Conservation (phyloP, 345 rosid species). For the Moringa oleifera region DNA sequence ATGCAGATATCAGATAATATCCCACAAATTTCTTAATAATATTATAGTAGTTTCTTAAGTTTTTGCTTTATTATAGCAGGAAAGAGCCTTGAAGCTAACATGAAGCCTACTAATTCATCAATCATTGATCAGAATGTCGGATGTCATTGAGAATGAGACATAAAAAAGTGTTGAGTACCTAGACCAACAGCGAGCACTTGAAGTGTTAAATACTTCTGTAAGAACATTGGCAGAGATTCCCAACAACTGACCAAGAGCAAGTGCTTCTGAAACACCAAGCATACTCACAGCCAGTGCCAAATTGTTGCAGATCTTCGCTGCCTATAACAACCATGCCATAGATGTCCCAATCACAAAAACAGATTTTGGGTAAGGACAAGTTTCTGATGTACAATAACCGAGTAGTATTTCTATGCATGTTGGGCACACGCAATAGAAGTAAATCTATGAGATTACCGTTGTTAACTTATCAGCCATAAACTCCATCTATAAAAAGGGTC, state of each 20-base stretch:
- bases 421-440: neutral
- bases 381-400: no score
- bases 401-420: neutral
- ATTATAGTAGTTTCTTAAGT: no score
- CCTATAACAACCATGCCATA: conserved; percentile 33
- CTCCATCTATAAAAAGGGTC: no score
- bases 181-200: conserved; percentile 92
- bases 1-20: neutral
- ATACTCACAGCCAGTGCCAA: conserved; percentile 89
- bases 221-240: conserved; percentile 64
- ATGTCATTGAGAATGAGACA: neutral
- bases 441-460: neutral
- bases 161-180: conserved; percentile 41
- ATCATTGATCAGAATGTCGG: neutral
- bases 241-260: conserved; percentile 82
- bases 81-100: neutral
- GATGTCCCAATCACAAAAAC: neutral
- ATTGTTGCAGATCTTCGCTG: conserved; percentile 95
- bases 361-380: neutral
- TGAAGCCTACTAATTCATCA: no score
- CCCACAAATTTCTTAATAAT: neutral
- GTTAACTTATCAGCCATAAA: no score
- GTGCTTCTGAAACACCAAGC: conserved; percentile 93
- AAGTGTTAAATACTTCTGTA: conserved; percentile 75
- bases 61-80: no score